Base-by-base conservation (phyloP, 1,139 yeast species). In the Lodderomyces metapsilosis region DNA sequence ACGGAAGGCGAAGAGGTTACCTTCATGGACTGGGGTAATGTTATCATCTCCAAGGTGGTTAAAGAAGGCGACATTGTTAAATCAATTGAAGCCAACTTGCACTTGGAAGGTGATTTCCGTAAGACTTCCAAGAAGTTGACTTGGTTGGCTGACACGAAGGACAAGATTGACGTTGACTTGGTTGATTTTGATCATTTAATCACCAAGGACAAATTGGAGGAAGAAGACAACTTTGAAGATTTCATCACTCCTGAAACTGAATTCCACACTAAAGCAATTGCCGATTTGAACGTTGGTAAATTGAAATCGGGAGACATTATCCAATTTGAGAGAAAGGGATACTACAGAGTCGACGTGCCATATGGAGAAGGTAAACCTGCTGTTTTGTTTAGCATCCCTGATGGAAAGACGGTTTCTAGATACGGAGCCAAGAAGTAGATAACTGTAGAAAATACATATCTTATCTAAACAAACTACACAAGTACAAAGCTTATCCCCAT, bases 11-110 rank as follows among this genome's bases (percentile, higher is more conserved):
- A 92, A 69, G 98, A 92, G 71, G 76, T 91, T 47, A 92, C 98
- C 33, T 79, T 92, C 59, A 92, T 92, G 98, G 98, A 92, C 70
- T 92, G 98, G 98, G 98, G 98, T 77, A 92, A 92, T 61, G 88
- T 84, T 43, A 85, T 92, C 52, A 71, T 91, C 52, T 77, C 86
- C 54, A 81, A 82, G 66, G 78, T 91, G 57, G 67, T 69, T 59
- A 84, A 79, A 63, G 83, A 74, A 50, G 80, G 76, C 43, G 78
- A 73, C 42, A 56, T 72, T 34, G 84, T 84, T 43, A 74, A 73
- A 42, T 71, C 82, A 3, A 70, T 91, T 50, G 87, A 82, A 46
- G 97, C 89, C 50, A 84, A 82, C 57, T 76, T 92, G 57, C 87
- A 92, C 66, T 78, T 92, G 63, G 97, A 88, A 54, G 98, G 98